These are phyloP conservation scores for Oryza meyeriana DNA, from an alignment of 176 grass and related monocot species.

Conservation along the genomic window DNA sequence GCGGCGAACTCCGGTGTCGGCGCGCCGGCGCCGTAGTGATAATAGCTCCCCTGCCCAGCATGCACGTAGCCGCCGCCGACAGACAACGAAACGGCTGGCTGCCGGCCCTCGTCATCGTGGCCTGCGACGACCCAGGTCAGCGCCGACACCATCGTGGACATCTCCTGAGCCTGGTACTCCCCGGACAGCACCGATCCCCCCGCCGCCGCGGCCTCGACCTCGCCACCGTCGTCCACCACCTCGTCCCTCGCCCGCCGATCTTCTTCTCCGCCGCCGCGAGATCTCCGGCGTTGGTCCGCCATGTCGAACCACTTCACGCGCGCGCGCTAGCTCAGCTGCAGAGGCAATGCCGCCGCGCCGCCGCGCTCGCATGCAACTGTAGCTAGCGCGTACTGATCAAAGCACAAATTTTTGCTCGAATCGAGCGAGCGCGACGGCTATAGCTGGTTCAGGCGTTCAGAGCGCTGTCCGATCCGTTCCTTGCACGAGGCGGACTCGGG, in stretches of 20 bases:
- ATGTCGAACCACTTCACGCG: background rate
- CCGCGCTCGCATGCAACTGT: background rate
- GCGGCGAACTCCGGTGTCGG: constrained; percentile 16
- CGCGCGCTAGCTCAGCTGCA: background rate
- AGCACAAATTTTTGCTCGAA: background rate
- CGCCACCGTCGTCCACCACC: background rate
- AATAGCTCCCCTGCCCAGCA: background rate
- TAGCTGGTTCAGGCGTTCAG: background rate
- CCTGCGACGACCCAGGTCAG: constrained; percentile 53
- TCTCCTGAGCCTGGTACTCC: constrained; percentile 57
- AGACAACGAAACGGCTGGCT: background rate
- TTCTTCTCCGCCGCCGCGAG: background rate
- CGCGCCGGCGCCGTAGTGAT: background rate
- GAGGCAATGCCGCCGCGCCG: constrained; percentile 11
- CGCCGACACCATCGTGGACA: constrained; percentile 67
- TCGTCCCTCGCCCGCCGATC: background rate
- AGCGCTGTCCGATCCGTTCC: background rate
- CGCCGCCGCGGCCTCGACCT: background rate
- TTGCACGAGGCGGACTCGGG: background rate
- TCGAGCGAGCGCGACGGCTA: background rate
- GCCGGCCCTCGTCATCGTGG: background rate
- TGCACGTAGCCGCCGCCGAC: constrained; percentile 17
- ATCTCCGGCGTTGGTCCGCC: constrained; percentile 5
- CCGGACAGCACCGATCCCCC: constrained; percentile 32
- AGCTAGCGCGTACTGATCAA: background rate